Percentiles rank a stretch among this genome's conserved stretches.
phyloP scores from a whole-genome alignment of 1,284 basidiomycete species.

The Rhizoctonia solani region DNA sequence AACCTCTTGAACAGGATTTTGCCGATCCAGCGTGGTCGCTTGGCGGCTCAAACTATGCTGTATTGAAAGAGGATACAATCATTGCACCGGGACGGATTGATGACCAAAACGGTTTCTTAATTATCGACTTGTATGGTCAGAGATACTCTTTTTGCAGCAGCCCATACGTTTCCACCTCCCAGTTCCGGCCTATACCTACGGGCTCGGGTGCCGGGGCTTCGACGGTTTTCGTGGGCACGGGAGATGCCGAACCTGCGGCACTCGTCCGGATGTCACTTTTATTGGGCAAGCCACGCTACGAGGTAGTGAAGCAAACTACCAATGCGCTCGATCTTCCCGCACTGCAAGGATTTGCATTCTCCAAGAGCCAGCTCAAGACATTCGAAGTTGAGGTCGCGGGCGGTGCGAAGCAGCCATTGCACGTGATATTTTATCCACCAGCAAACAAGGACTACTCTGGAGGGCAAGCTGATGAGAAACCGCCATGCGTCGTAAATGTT shows the following conservation, averaged over 20 bases:
- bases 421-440: constrained; percentile 66
- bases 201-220: constrained; percentile 38
- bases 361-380: constrained; percentile 14
- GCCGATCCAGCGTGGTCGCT: constrained; percentile 61
- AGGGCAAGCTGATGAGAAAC: constrained; percentile 55
- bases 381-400: constrained; percentile 40
- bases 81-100: constrained; percentile 55
- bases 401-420: constrained; percentile 49
- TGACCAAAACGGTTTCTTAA: constrained; percentile 44
- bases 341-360: constrained; percentile 23
- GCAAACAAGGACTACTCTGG: constrained; percentile 60
- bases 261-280: constrained; percentile 49
- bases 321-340: constrained; percentile 6
- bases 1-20: constrained; percentile 61
- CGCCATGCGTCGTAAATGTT: constrained; percentile 64
- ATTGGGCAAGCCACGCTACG: constrained; percentile 35
- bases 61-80: constrained; percentile 56
- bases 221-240: constrained; percentile 46
- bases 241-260: constrained; percentile 49
- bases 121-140: constrained; percentile 38
- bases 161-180: constrained; percentile 55
- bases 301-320: neutral
- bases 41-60: constrained; percentile 55
- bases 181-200: constrained; percentile 48
- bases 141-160: constrained; percentile 45